phyloP scores from a whole-genome alignment of 2,329 filamentous ascomycete genomes.

The Colletotrichum sp. region DNA sequence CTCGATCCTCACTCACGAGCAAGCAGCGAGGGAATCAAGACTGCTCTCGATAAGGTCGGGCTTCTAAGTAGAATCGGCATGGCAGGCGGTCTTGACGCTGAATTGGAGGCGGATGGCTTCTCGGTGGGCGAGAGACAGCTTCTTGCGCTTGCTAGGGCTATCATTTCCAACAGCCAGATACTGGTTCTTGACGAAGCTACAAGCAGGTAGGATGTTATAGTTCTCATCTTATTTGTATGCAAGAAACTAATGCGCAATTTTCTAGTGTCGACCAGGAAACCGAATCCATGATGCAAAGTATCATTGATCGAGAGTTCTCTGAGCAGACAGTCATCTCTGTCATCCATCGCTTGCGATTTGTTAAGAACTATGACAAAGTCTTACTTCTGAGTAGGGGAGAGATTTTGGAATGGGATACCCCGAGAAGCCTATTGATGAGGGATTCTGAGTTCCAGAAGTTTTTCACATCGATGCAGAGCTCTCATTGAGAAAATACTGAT shows the following conservation, averaged over 20 bases:
- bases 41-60: slow-evolving; percentile 50
- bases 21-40: slow-evolving; percentile 46
- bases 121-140: slow-evolving; percentile 53
- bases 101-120: slow-evolving; percentile 34
- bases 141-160: slow-evolving; percentile 51
- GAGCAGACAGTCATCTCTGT: neutral
- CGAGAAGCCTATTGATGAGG: neutral
- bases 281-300: neutral
- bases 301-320: neutral
- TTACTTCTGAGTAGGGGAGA: neutral
- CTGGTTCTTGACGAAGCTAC: slow-evolving; percentile 2
- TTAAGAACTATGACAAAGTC: neutral
- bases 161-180: slow-evolving; percentile 35
- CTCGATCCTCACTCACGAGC: slow-evolving; percentile 45
- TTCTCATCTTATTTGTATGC: neutral
- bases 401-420: neutral
- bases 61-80: slow-evolving; percentile 45
- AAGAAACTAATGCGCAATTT: neutral
- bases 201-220: neutral
- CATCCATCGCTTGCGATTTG: neutral
- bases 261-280: neutral
- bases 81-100: slow-evolving; percentile 40
- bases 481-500: neutral
- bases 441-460: neutral
- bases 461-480: neutral